Base-by-base conservation (phyloP, 2,329 filamentous ascomycete species). In the Aspergillus clavatus region DNA sequence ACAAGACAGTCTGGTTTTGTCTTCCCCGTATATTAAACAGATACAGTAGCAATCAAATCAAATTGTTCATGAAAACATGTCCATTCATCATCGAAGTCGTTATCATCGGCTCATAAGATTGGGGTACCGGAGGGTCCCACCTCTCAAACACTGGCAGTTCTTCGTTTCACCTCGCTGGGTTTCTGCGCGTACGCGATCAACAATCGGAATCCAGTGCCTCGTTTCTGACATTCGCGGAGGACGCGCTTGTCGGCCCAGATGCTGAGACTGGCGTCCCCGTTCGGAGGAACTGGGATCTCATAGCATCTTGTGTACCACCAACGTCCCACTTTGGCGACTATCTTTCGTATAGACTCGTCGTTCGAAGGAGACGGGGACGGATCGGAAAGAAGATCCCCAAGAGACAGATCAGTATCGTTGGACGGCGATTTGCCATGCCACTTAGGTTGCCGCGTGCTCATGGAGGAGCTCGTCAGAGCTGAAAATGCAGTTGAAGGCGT, bases 251-350 rank as follows among this genome's bases (percentile, higher is more conserved):
- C 86, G 38, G 76, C 78, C 85, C 90, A 97, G 54, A 97, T 87
- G 63, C 86, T 84, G 48, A 68, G 80, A 37, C 73, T 71, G 38
- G 72, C 70, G 40, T 74, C 63, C 40, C 72, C 65, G 47, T 76
- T 68, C 1, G 67, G 63, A 47, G 79, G 67, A 7, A 83, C 74
- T 4, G 79, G 76, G 45, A 78, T 81, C 68, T 96, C 91, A 65
- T 96, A 97, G 72, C 91, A 96, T 42, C 86, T 82, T 7, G 82
- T 87, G 68, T 95, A 97, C 93, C 93, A 98, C 89, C 91, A 97
- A 35, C 93, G 80, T 2, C 89, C 91, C 8, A 97, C 91, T 51
- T 83, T 85, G 12, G 89, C 86, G 18, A 97, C 89, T 77, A 95
- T 95, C 61, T 88, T 90, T 11, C 89, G 88, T 61, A 97, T 95